Evolutionary conservation across 805 yeast genomes (phyloP).

Genomic region (Ogataea haglerorum): DNA sequence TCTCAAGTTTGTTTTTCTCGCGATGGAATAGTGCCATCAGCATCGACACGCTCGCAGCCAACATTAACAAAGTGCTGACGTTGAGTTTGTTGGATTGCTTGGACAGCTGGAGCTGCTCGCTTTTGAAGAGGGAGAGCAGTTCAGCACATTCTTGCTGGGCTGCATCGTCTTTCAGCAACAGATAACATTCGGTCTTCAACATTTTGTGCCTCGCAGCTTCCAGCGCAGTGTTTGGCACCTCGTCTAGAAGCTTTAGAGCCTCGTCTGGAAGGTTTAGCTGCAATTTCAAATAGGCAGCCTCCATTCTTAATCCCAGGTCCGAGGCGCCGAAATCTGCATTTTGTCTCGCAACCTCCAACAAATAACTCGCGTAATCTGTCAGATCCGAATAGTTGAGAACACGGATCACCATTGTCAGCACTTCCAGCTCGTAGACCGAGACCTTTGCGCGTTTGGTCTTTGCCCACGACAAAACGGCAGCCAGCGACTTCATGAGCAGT

Average conservation of each 20-base stretch:
- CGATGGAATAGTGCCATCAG: slow-evolving; percentile 29
- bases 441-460: slow-evolving; percentile 3
- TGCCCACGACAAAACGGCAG: slow-evolving; percentile 10
- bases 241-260: slow-evolving; percentile 6
- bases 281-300: slow-evolving; percentile 4
- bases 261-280: slow-evolving; percentile 10
- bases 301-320: slow-evolving; percentile 4
- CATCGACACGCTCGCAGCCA: slow-evolving; percentile 37
- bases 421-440: slow-evolving; percentile 30
- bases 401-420: slow-evolving; percentile 25
- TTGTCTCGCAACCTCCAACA: slow-evolving; percentile 12
- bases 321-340: slow-evolving; percentile 2
- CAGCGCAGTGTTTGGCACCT: slow-evolving; percentile 19
- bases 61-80: slow-evolving; percentile 19
- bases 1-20: slow-evolving; percentile 25
- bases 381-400: slow-evolving; percentile 27
- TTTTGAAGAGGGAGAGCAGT: slow-evolving; percentile 27
- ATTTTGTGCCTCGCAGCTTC: slow-evolving; percentile 18
- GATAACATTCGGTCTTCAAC: slow-evolving; percentile 31
- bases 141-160: slow-evolving; percentile 20
- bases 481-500: slow-evolving; percentile 10
- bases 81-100: slow-evolving; percentile 20
- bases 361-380: slow-evolving; percentile 9
- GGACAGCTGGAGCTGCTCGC: slow-evolving; percentile 31
- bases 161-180: slow-evolving; percentile 12